Base-by-base conservation (phyloP, 106 monocot species). In the Dendrobium chrysotoxum region DNA sequence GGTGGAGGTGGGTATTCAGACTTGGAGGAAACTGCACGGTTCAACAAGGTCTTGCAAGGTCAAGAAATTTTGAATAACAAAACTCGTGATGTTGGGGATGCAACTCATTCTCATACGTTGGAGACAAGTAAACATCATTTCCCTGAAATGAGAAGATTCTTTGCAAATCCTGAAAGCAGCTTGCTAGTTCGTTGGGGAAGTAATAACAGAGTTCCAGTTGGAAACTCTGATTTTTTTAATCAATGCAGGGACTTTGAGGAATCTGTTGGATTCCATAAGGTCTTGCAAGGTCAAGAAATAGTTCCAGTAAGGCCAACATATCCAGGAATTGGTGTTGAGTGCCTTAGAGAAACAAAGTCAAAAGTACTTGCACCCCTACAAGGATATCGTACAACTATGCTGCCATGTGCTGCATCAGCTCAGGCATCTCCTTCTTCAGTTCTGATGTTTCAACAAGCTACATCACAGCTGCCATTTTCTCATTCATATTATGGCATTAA, bases 231-330 rank as follows among this genome's bases (percentile, higher is more conserved):
- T 74, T 68, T 84, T 72, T 76, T 85, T 82, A 79, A 79, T 82
- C 83, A 87, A 45, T 68, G 90, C 89, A 88, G 77, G 72, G 97
- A 86, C 88, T 91, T 92, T 87, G 82, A 83, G 45, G 91, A 92
- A 92, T 92, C 91, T 79, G 5, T 87, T 30, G 46, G 90, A 81
- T 91, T 97, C 91, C 83, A 87, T 83, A 87, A 92, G 97, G 97
- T 97, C 97, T 97, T 97, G 94, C 97, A 97, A 97, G 97, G 97
- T 97, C 97, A 97, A 97, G 94, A 97, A 97, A 85, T 92, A 44
- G 79, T 81, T 79, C 85, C 83, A 23, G 68, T 66, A 50, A 80
- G 47, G 47, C 79, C 84, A 75, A 78, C 83, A 40, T 77, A 83
- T 39, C 78, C 26, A 21, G 90, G 87, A 77, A 53, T 67, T 20